Base-by-base conservation (phyloP, 441 rosid genomes). In the Erodium texanum region DNA sequence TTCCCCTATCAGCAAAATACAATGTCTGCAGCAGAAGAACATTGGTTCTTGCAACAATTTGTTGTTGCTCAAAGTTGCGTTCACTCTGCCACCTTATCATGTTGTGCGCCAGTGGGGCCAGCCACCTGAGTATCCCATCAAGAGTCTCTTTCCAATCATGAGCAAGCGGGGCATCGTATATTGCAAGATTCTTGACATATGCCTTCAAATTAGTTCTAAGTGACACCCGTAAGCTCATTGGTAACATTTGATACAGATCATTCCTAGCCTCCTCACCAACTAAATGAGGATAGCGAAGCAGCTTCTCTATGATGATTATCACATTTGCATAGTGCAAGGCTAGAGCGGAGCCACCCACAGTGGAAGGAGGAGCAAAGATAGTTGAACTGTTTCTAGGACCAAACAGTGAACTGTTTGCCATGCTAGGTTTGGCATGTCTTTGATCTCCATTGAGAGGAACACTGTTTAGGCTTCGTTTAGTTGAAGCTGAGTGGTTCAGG, bases 241-340 rank as follows among this genome's bases (percentile, higher is more conserved):
- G 99, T 38, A 93, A 63, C 99, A 93, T 93, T 78, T 91, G 92
- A 76, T 93, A 93, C 76, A 93, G 81, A 83, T 93, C 92, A 11
- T 86, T 95, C 74, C 99, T 82, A 9, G 99, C 96, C 77, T 93
- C 97, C 68, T 89, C 97, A 0, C 99, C 99, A n/a, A 93, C 92
- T 71, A 93, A 82, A 81, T 93, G 99, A 70, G 99, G 99, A 54
- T 91, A 88, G 15, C 82, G 86, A 0, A 91, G 89, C 72, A 93
- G 83, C 86, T 93, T 93, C 84, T 93, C 96, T n/a, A 93, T 78
- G 14, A 91, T 88, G 54, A 93, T 88, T 70, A 93, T 82, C 6
- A 93, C 84, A 71, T 91, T 93, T 0, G 99, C 96, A 69, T 93
- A 93, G 74, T 87, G 99, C 74, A 93, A 74, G 50, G 97, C 89